These are phyloP conservation scores for Tubosaeta sp. DNA, from an alignment of 768 basidiomycete species.

Conservation along the genomic window DNA sequence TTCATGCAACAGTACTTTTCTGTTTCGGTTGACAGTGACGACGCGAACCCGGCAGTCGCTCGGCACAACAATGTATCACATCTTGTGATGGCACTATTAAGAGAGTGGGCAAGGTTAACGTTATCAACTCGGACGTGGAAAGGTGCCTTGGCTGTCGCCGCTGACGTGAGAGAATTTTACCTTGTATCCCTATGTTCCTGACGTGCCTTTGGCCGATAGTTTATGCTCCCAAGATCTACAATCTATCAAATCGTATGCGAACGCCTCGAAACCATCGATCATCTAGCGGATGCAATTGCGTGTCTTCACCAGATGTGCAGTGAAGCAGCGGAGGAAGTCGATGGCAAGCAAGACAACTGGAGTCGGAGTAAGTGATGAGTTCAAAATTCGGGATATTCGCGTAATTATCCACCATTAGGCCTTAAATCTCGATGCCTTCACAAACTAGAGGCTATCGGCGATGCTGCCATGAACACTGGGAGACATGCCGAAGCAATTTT, in stretches of 20 bases:
- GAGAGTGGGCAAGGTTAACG: conserved; percentile 4
- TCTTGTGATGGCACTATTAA: background rate
- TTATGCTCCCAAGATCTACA: background rate
- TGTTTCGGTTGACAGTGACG: background rate
- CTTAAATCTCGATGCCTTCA: no score
- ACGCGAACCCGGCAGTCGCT: background rate
- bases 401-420: no score
- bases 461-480: no score
- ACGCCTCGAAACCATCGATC: background rate
- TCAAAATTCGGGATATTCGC: no score
- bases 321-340: background rate
- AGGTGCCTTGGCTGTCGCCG: background rate
- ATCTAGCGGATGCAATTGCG: background rate
- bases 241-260: background rate
- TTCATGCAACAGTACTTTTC: background rate
- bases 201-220: background rate
- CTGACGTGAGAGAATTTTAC: background rate
- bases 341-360: background rate
- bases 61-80: background rate
- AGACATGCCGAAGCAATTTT: no score
- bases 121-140: conserved; percentile 1
- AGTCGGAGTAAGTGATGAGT: background rate
- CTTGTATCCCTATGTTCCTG: background rate
- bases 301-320: background rate
- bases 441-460: no score